Conservation (phyloP, 179 eudicot species). For the Gypsophila paniculata region DNA sequence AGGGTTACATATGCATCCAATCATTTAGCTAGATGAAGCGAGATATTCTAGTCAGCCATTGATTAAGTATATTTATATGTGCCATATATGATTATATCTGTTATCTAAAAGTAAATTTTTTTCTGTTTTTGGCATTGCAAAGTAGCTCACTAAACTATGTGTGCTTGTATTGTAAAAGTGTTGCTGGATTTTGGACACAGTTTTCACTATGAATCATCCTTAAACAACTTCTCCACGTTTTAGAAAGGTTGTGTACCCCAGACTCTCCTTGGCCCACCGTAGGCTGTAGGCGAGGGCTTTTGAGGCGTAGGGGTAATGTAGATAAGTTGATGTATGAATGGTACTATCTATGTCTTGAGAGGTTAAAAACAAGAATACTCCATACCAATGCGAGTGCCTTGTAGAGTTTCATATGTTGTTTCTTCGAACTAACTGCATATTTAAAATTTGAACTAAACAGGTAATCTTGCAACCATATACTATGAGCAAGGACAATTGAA, state of each 20-base stretch:
- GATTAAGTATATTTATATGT: neutral
- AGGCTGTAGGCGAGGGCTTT: neutral
- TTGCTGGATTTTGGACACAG: neutral
- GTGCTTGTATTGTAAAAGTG: too few relatives aligned
- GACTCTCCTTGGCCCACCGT: neutral
- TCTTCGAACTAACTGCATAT: neutral
- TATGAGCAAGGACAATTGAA: constrained; percentile 92
- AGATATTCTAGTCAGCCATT: neutral
- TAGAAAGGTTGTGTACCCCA: neutral
- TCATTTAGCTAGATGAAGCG: neutral
- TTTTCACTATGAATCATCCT: neutral
- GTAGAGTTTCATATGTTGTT: neutral
- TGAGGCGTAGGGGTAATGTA: neutral
- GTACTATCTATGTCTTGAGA: neutral
- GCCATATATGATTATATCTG: neutral
- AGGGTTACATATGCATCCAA: neutral
- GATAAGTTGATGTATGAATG: neutral
- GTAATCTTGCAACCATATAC: constrained; percentile 75
- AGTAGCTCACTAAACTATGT: too few relatives aligned
- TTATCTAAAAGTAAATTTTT: neutral
- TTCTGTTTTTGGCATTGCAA: neutral
- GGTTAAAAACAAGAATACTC: neutral
- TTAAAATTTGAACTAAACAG: constrained; percentile 33
- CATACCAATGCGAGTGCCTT: neutral
- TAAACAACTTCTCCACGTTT: neutral